phyloP scores from a whole-genome alignment of 208 protist species.

The Plasmodiophora brassicae region DNA sequence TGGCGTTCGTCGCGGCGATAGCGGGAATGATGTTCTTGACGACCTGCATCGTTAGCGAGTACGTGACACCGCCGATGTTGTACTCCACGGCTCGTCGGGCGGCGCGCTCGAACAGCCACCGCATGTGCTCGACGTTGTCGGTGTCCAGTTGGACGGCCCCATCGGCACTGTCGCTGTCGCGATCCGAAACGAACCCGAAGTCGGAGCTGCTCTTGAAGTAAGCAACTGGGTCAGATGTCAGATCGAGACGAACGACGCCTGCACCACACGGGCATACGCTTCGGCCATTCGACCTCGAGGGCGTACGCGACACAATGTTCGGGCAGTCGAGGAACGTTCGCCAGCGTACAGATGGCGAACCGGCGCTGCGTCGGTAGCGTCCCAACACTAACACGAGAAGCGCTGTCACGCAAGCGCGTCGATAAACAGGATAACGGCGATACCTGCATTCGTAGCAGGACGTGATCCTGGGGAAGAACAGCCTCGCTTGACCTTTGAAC shows the following conservation, averaged over 20 bases:
- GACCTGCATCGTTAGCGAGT: constrained; percentile 69
- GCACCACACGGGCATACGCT: neutral
- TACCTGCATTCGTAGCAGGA: constrained; percentile 49
- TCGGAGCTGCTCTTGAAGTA: neutral
- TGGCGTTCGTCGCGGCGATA: constrained; percentile 93
- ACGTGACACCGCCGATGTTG: constrained; percentile 79
- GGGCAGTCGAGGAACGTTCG: constrained; percentile 39
- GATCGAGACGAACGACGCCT: too few species aligned
- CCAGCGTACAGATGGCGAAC: constrained; percentile 57
- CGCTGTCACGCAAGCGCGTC: neutral
- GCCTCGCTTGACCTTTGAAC: constrained; percentile 73
- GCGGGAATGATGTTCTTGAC: constrained; percentile 97
- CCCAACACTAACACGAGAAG: neutral
- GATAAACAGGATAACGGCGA: neutral
- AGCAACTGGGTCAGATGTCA: too few species aligned
- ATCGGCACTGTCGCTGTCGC: neutral
- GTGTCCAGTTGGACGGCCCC: constrained; percentile 56
- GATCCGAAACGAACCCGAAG: neutral
- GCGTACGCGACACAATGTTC: constrained; percentile 59
- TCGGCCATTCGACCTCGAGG: constrained; percentile 29
- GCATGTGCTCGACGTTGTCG: constrained; percentile 79
- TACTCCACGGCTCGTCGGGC: constrained; percentile 74
- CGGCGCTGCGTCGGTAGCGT: neutral
- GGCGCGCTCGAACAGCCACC: constrained; percentile 73
- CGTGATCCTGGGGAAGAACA: constrained; percentile 56